Evolutionary conservation across 1,139 yeast species (phyloP).

Genomic region (Magnusiomyces ingens): DNA sequence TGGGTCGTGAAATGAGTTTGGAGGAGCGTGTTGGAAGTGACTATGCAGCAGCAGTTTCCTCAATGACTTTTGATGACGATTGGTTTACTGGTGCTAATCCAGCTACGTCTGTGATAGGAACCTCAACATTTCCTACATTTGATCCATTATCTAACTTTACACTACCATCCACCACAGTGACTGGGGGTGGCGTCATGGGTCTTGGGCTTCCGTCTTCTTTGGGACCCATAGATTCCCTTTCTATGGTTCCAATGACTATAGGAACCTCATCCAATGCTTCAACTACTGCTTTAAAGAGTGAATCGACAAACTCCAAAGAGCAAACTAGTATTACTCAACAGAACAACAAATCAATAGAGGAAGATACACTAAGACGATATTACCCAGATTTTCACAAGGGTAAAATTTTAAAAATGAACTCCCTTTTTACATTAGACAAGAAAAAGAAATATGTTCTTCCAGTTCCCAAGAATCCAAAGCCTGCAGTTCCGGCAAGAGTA

Average conservation of each 20-base stretch:
- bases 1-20: slow-evolving; percentile 12
- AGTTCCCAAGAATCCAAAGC: slow-evolving; percentile 47
- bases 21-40: slow-evolving; percentile 18
- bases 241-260: no score
- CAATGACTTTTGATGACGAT: slow-evolving; percentile 16
- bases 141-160: neutral
- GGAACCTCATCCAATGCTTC: no score
- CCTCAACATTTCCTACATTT: neutral
- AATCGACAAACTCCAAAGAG: neutral
- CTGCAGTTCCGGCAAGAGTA: slow-evolving; percentile 51
- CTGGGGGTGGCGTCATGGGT: neutral
- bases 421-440: slow-evolving; percentile 44
- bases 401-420: slow-evolving; percentile 57
- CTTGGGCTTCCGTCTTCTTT: no score
- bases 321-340: neutral
- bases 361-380: slow-evolving; percentile 33
- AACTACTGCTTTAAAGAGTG: neutral
- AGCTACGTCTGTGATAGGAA: neutral
- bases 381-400: slow-evolving; percentile 59
- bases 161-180: neutral
- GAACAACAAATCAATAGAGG: slow-evolving; percentile 1
- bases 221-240: no score
- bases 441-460: slow-evolving; percentile 34
- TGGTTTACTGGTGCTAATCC: slow-evolving; percentile 9
- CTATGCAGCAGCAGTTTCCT: slow-evolving; percentile 15